Percentiles rank a stretch among this genome's conserved stretches.
Evolutionary conservation across 768 basidiomycete species (phyloP).

Genomic region (Dentipellis sp.): DNA sequence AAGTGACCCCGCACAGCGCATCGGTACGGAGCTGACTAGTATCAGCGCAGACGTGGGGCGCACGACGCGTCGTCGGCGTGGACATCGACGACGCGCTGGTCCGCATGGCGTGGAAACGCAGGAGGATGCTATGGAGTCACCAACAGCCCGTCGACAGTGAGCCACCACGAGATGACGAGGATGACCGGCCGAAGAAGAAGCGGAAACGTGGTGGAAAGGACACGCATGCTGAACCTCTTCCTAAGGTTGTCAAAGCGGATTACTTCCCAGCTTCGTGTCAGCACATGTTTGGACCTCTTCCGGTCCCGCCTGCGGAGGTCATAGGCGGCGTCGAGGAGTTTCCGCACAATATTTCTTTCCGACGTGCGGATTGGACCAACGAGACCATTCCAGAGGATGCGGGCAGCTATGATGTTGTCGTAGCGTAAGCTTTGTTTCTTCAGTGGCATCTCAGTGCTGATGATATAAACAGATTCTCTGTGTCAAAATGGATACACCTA

Average conservation of each 20-base stretch:
- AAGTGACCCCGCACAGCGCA: conserved; percentile 8
- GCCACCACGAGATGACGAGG: neutral
- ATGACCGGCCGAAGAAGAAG: conserved; percentile 3
- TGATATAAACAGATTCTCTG: conserved; percentile 46
- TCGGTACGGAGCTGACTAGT: neutral
- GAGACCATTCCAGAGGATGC: conserved; percentile 45
- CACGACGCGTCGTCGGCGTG: conserved; percentile 66
- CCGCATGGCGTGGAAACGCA: conserved; percentile 65
- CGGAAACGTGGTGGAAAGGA: conserved; percentile 10
- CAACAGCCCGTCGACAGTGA: conserved; percentile 32
- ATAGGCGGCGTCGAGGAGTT: conserved; percentile 33
- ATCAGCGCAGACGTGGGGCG: conserved; percentile 55
- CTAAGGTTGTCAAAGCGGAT: conserved; percentile 17
- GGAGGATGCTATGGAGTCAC: conserved; percentile 62
- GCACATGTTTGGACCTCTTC: conserved; percentile 67
- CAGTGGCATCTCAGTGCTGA: neutral
- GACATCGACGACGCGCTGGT: conserved; percentile 77
- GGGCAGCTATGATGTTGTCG: conserved; percentile 63
- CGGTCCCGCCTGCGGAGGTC: conserved; percentile 40
- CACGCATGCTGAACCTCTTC: neutral
- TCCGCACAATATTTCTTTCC: conserved; percentile 73
- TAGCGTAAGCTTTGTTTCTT: conserved; percentile 48
- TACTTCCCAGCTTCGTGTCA: conserved; percentile 77
- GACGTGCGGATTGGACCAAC: conserved; percentile 65
- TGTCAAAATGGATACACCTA: conserved; percentile 91